phyloP scores from a whole-genome alignment of 2,329 filamentous ascomycete species.

The Juglanconis sp. region DNA sequence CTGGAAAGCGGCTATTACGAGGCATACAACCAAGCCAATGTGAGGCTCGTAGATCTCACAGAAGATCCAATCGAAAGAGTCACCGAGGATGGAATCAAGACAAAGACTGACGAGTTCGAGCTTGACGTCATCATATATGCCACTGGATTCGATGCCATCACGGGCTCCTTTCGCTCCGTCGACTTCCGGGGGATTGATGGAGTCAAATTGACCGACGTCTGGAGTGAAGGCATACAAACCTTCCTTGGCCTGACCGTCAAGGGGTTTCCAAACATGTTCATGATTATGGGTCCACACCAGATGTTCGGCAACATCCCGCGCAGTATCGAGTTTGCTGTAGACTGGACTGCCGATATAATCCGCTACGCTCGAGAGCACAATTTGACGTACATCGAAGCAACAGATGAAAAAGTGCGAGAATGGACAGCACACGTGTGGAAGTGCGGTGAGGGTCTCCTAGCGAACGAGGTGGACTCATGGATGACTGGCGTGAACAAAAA shows the following conservation, averaged over 20 bases:
- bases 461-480: slow-evolving; percentile 50
- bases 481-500: slow-evolving; percentile 56
- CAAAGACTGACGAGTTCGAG: slow-evolving; percentile 16
- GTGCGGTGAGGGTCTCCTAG: slow-evolving; percentile 40
- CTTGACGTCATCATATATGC: slow-evolving; percentile 23
- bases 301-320: slow-evolving; percentile 41
- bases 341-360: slow-evolving; percentile 35
- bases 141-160: slow-evolving; percentile 41
- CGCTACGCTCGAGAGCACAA: slow-evolving; percentile 29
- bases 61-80: slow-evolving; percentile 22
- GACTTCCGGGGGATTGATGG: neutral
- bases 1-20: slow-evolving; percentile 30
- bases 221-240: slow-evolving; percentile 12
- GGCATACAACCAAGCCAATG: slow-evolving; percentile 30
- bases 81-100: slow-evolving; percentile 23
- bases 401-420: slow-evolving; percentile 31
- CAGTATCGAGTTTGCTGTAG: slow-evolving; percentile 40
- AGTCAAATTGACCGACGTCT: slow-evolving; percentile 9
- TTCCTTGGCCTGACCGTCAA: slow-evolving; percentile 18
- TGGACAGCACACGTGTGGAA: slow-evolving; percentile 49
- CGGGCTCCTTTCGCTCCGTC: slow-evolving; percentile 25
- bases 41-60: slow-evolving; percentile 29
- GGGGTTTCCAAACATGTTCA: slow-evolving; percentile 35
- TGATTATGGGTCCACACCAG: slow-evolving; percentile 39
- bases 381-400: slow-evolving; percentile 37